phyloP scores from a whole-genome alignment of 805 yeast genomes.

The Starmerella potacharoeniae region DNA sequence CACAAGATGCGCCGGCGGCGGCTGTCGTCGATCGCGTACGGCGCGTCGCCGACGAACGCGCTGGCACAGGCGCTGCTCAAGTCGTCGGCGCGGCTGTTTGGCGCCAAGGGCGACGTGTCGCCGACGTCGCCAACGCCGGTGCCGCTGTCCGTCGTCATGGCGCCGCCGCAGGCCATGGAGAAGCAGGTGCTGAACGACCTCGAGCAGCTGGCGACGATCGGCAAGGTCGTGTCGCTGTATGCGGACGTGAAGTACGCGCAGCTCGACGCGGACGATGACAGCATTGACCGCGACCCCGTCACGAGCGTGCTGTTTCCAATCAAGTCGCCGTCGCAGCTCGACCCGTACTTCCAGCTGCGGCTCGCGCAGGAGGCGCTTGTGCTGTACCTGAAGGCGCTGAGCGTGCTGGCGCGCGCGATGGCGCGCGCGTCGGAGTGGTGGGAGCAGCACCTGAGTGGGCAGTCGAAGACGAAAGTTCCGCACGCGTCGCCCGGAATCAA shows the following conservation, averaged over 20 bases:
- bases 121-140: slow-evolving; percentile 4
- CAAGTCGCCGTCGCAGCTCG: slow-evolving; percentile 5
- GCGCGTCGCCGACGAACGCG: slow-evolving; percentile 64
- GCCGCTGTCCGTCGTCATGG: slow-evolving; percentile 9
- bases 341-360: slow-evolving; percentile 15
- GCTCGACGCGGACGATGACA: slow-evolving; percentile 43
- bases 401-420: slow-evolving; percentile 79
- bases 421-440: slow-evolving; percentile 82
- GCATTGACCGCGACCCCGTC: neutral
- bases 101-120: slow-evolving; percentile 29
- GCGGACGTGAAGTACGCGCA: slow-evolving; percentile 88
- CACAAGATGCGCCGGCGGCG: slow-evolving; percentile 19
- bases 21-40: slow-evolving; percentile 29
- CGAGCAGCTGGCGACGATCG: slow-evolving; percentile 75
- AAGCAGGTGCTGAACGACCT: slow-evolving; percentile 31
- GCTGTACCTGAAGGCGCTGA: slow-evolving; percentile 70
- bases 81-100: slow-evolving; percentile 81
- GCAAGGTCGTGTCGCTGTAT: slow-evolving; percentile 75
- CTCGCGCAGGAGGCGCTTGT: slow-evolving; percentile 74
- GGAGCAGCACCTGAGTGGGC: slow-evolving; percentile 30
- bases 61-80: slow-evolving; percentile 75
- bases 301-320: slow-evolving; percentile 1
- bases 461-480: neutral
- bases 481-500: slow-evolving; percentile 22
- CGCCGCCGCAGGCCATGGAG: slow-evolving; percentile 19